Base-by-base conservation (phyloP, 352 stramenopile species). In the Globisporangium takayamanum region DNA sequence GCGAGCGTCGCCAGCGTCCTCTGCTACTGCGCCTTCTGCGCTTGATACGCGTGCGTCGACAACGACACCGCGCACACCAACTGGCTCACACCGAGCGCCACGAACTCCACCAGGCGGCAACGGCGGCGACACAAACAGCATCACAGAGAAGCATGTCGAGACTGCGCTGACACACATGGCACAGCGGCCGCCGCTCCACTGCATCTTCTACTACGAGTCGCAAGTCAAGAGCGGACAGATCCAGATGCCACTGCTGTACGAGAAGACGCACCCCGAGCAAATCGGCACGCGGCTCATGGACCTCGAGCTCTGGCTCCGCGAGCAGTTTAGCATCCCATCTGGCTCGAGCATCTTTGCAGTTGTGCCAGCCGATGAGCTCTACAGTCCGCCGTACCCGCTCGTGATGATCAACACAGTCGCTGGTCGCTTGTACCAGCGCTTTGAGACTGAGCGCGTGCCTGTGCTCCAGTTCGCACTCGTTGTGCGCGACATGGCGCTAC, bases 351-450 rank as follows among this genome's bases (percentile, higher is more conserved):
- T 92, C 0, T 94, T 94, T 50, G 82, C 78, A 0, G 73, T 94
- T 15, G 66, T 83, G 41, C 84, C 80, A 1, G 84, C 81, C 11
- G 69, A 90, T 8, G 84, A 94, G 59, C 68, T 88, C 47, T 94
- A 92, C 58, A 87, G 75, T 22, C 84, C 84, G 26, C 74, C 80
- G 56, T 87, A 82, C 54, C 84, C 84, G 55, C 71, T 94, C 51
- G 76, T 86, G 49, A 87, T 94, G 70, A 71, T 94, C 76, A 94
- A 94, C 59, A 79, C 78, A 11, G 60, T 90, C 15, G 82, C 78
- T 0, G 39, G 58, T 0, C 59, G 62, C 37, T 44, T 91, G 10
- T 80, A 83, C 51, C 55, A 68, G 48, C 66, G 66, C 52, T 73
- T 75, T 53, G 70, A 84, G 54, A 49, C 45, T 42, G 65, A 73